phyloP scores from a whole-genome alignment of 768 basidiomycete species.

The Dioszegia aurantiaca region DNA sequence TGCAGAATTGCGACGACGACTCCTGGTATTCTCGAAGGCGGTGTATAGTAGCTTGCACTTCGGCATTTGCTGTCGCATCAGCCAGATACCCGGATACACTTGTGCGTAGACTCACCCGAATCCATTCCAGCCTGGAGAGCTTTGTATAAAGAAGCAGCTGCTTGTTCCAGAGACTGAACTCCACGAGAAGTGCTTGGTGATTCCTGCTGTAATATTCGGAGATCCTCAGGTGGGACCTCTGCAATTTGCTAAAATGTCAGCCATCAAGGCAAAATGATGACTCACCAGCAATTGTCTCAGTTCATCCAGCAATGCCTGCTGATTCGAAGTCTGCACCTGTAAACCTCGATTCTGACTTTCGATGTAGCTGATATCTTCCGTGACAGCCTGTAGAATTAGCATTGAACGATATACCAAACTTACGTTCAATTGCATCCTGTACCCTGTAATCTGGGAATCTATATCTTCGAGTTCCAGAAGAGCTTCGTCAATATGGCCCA shows the following conservation, averaged over 20 bases:
- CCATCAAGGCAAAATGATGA: background rate
- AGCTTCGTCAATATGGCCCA: constrained; percentile 86
- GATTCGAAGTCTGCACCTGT: constrained; percentile 96
- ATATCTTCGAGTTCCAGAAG: constrained; percentile 82
- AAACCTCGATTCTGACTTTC: constrained; percentile 94
- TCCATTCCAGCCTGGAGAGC: constrained; percentile 86
- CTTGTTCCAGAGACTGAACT: constrained; percentile 73
- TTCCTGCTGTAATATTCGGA: constrained; percentile 78
- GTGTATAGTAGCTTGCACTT: constrained; percentile 97
- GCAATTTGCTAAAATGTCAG: constrained; percentile 71
- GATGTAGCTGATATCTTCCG: constrained; percentile 91
- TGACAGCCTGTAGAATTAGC: constrained; percentile 67
- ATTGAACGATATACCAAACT: constrained; percentile 46
- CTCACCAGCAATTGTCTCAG: constrained; percentile 80
- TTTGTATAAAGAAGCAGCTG: constrained; percentile 87
- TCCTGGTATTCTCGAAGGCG: constrained; percentile 84
- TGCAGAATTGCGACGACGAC: constrained; percentile 88
- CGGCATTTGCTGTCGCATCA: constrained; percentile 53
- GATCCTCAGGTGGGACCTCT: constrained; percentile 75
- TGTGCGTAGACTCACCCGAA: constrained; percentile 60
- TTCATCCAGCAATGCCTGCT: constrained; percentile 76
- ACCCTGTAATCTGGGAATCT: constrained; percentile 83
- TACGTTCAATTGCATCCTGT: constrained; percentile 95
- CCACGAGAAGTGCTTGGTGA: constrained; percentile 76
- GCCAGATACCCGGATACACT: background rate